Evolutionary conservation across 306 rosid genomes (phyloP).

Genomic region (Inga oerstediana): DNA sequence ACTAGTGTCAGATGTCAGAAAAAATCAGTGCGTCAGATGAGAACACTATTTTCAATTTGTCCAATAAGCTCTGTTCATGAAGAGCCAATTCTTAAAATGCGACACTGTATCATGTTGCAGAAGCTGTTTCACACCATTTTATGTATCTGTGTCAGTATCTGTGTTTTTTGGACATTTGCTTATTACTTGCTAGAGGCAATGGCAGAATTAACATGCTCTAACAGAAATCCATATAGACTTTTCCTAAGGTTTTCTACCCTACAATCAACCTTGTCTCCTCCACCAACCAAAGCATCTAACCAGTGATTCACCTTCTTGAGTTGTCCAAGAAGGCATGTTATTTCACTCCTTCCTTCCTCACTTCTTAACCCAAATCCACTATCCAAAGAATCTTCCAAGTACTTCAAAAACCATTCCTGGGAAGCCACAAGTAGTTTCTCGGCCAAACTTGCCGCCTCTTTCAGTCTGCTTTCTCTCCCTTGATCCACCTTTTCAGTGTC

Average conservation of each 20-base stretch:
- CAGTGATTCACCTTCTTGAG: conserved; percentile 67
- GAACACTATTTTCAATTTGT: conserved; percentile 21
- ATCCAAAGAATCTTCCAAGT: conserved; percentile 56
- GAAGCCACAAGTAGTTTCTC: conserved; percentile 56
- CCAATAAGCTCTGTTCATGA: conserved; percentile 32
- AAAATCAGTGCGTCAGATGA: conserved; percentile 26
- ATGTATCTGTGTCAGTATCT: background rate
- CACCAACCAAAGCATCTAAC: conserved; percentile 54
- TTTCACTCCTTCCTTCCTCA: conserved; percentile 40
- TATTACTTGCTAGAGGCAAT: conserved; percentile 29
- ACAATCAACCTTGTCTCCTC: conserved; percentile 40
- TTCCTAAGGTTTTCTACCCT: conserved; percentile 56
- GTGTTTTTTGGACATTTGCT: background rate
- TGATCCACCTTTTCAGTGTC: conserved; percentile 36
- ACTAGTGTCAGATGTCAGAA: conserved; percentile 28
- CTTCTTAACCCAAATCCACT: conserved; percentile 47
- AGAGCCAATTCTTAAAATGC: background rate
- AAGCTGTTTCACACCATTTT: background rate
- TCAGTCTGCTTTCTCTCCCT: conserved; percentile 41
- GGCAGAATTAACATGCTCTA: conserved; percentile 53
- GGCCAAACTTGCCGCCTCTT: conserved; percentile 50
- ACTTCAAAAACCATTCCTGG: conserved; percentile 66
- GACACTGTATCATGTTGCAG: background rate
- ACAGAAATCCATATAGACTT: conserved; percentile 53
- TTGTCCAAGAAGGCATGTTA: conserved; percentile 58